These are phyloP conservation scores for Malbranchea zuffiana DNA, from an alignment of 2,329 filamentous ascomycete species.

Conservation along the genomic window DNA sequence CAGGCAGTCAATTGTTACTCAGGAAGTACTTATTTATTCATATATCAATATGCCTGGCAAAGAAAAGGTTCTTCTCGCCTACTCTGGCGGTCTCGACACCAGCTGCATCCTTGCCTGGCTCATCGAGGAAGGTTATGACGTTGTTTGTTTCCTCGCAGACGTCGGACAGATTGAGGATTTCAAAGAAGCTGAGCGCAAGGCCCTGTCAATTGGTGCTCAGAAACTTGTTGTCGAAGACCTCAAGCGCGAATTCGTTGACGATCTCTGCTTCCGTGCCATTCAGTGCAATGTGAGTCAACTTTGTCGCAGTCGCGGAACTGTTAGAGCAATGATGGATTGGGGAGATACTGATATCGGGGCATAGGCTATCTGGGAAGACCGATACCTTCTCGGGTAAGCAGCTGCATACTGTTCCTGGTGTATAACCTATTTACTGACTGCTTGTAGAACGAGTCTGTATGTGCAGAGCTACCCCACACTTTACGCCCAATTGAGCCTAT, in stretches of 20 bases:
- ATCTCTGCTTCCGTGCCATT: conserved; percentile 69
- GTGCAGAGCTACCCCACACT: conserved; percentile 1
- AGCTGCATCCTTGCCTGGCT: conserved; percentile 42
- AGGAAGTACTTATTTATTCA: no score
- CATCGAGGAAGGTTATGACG: conserved; percentile 43
- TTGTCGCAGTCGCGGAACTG: conserved; percentile 12
- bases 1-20: no score
- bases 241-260: conserved; percentile 64
- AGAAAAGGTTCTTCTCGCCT: conserved; percentile 28
- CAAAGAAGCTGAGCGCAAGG: conserved; percentile 61
- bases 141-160: conserved; percentile 59
- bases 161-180: conserved; percentile 68
- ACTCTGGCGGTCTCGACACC: conserved; percentile 47
- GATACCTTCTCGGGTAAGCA: conserved; percentile 45
- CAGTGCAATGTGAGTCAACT: conserved; percentile 48
- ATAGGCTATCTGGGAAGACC: conserved; percentile 58
- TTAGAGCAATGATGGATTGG: neutral
- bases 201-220: conserved; percentile 55
- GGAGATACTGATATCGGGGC: conserved; percentile 21
- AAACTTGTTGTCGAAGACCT: conserved; percentile 55
- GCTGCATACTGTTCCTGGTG: neutral
- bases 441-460: conserved; percentile 28
- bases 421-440: neutral
- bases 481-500: neutral
- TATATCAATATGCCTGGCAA: conserved; percentile 14